Percentiles rank a stretch among this genome's conserved stretches.
phyloP scores from a whole-genome alignment of 345 rosid genomes.

The Excoecaria cochinchinensis region DNA sequence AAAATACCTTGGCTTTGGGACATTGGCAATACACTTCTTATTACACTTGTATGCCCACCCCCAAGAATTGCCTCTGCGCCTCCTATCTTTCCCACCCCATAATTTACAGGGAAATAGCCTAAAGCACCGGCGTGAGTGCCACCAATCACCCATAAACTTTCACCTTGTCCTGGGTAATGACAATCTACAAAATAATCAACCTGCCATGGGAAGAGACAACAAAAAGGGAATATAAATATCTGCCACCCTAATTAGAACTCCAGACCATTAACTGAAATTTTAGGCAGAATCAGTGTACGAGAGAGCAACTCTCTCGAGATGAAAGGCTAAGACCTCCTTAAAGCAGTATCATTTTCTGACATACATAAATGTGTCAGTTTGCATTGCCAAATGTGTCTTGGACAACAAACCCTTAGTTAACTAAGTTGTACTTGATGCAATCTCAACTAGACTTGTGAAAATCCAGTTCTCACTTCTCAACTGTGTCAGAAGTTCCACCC shows the following conservation, averaged over 20 bases:
- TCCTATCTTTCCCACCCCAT: constrained; percentile 45
- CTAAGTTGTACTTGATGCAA: too few relatives aligned
- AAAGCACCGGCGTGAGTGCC: constrained; percentile 72
- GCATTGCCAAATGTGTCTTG: too few relatives aligned
- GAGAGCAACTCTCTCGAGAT: background rate
- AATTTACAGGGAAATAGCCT: constrained; percentile 78
- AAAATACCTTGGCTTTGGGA: constrained; percentile 57
- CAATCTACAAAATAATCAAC: constrained; percentile 94
- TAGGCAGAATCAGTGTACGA: background rate
- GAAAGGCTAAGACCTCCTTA: background rate
- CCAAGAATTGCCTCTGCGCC: constrained; percentile 69
- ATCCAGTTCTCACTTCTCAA: too few relatives aligned
- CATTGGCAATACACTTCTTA: constrained; percentile 71
- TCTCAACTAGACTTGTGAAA: too few relatives aligned
- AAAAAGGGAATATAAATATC: background rate
- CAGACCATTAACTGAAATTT: background rate
- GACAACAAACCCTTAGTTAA: too few relatives aligned
- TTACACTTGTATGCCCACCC: constrained; percentile 76
- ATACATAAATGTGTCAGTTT: too few relatives aligned
- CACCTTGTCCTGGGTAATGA: constrained; percentile 57
- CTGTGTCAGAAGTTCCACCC: background rate
- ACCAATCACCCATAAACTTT: constrained; percentile 80
- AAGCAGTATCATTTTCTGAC: background rate
- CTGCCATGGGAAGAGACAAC: constrained; percentile 34
- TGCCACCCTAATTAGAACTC: background rate